phyloP scores from a whole-genome alignment of 495 filamentous ascomycete genomes.

The Chlorociboria aeruginascens region DNA sequence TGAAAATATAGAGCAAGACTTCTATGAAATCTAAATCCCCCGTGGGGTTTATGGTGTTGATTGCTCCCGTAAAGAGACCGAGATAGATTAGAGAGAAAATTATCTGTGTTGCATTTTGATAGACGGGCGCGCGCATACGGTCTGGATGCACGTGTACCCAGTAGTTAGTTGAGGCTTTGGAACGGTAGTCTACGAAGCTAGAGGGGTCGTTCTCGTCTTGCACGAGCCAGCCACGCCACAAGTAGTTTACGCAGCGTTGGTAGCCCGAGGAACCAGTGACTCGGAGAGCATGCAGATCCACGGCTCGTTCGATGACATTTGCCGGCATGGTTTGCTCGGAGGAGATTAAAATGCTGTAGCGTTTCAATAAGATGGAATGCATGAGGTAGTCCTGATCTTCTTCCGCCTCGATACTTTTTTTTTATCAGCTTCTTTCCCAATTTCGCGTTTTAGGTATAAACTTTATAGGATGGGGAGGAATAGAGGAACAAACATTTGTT shows the following conservation, averaged over 20 bases:
- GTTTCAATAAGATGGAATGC: slow-evolving; percentile 74
- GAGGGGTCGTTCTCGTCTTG: slow-evolving; percentile 84
- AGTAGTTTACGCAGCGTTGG: slow-evolving; percentile 76
- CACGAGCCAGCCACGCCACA: slow-evolving; percentile 94
- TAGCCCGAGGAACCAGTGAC: slow-evolving; percentile 90
- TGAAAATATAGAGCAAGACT: slow-evolving; percentile 77
- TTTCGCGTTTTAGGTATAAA: no score
- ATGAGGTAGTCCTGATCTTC: slow-evolving; percentile 66
- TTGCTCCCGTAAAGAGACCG: slow-evolving; percentile 73
- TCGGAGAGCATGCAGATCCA: slow-evolving; percentile 79
- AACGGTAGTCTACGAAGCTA: slow-evolving; percentile 71
- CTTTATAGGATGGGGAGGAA: neutral
- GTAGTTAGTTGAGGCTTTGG: slow-evolving; percentile 62
- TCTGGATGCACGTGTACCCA: slow-evolving; percentile 82
- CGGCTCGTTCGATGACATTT: slow-evolving; percentile 83
- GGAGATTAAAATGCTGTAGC: slow-evolving; percentile 70
- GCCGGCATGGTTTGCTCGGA: slow-evolving; percentile 58
- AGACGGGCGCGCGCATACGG: slow-evolving; percentile 80
- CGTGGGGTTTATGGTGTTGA: slow-evolving; percentile 73
- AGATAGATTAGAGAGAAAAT: slow-evolving; percentile 75
- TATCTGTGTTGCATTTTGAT: slow-evolving; percentile 85
- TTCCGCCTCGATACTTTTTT: slow-evolving; percentile 64
- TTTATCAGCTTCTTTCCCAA: slow-evolving; percentile 1
- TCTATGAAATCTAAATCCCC: slow-evolving; percentile 81
- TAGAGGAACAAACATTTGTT: slow-evolving; percentile 49